Evolutionary conservation across 2,329 filamentous ascomycete genomes (phyloP).

Genomic region (Exophiala bonariae): DNA sequence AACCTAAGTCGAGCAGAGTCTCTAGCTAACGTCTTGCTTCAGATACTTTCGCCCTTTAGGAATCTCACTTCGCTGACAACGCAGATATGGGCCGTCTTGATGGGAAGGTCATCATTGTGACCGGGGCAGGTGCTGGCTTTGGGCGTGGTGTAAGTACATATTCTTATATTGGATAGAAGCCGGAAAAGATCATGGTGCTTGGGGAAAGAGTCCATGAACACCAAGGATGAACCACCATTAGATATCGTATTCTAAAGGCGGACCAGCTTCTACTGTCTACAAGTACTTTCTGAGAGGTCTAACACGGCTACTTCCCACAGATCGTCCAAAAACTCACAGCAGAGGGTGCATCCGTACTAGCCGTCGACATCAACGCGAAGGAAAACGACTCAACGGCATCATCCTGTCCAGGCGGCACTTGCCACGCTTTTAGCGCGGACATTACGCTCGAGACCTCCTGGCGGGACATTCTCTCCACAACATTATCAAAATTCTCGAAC

Average conservation of each 20-base stretch:
- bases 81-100: constrained; percentile 12
- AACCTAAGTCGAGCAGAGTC: too few species aligned
- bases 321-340: constrained; percentile 14
- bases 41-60: too few species aligned
- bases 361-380: constrained; percentile 12
- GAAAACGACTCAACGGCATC: constrained; percentile 5
- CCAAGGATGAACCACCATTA: too few species aligned
- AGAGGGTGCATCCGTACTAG: constrained; percentile 13
- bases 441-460: constrained; percentile 10
- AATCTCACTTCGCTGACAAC: not conserved
- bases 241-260: too few species aligned
- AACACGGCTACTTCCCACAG: not conserved
- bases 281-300: not conserved
- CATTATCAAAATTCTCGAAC: constrained; percentile 2
- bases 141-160: constrained; percentile 9
- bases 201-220: constrained; percentile 13
- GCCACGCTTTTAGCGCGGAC: constrained; percentile 6
- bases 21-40: too few species aligned
- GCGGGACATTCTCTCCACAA: constrained; percentile 6
- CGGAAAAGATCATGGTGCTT: constrained; percentile 19
- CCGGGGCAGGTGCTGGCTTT: constrained; percentile 16
- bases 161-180: too few species aligned
- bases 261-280: too few species aligned
- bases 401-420: constrained; percentile 3
- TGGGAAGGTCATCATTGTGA: constrained; percentile 16